Base-by-base conservation (phyloP, 2,329 filamentous ascomycete species). In the Tolypocladium ovalisporum region DNA sequence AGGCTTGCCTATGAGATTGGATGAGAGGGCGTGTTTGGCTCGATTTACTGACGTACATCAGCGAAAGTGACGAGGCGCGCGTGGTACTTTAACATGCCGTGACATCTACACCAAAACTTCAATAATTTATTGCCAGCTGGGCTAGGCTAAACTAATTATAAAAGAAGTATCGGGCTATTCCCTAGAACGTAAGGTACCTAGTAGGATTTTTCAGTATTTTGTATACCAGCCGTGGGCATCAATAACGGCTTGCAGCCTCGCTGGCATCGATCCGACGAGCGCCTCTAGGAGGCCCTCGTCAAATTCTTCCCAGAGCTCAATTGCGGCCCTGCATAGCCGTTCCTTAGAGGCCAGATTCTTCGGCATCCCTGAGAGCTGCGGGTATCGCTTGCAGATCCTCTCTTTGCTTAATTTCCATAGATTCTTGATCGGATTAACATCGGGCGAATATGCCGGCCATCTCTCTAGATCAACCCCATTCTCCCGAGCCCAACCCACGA, bases 351-450 rank as follows among this genome's bases (percentile, higher is more conserved):
- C 15, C 44, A 49, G 22, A 35, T 54, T 59, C 19, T 34, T 42
- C 7, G 35, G 24, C 32, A 59, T 57, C 6, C 53, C 58, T 37
- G 42, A 40, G 15, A 61, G 40, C 5, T 56, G 37, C 0, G 37
- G 59, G 53, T 59, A 49, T 29, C 24, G 37, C 39, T 61, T 40
- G 39, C 44, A 47, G 34, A 61, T 58, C 40, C 47, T 53, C 34
- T 58, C 54, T 51, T 61, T 57, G 47, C 59, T 22, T 24, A 61
- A 15, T 42, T 59, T 59, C 59, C 24, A 58, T 55, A 57, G 44
- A 54, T 59, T 61, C 54, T 59, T 54, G 6, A 61, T 61, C 8
- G 35, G 56, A 47, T 61, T 57, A 47, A 59, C 54, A 51, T 61
- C 39, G 37, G 56, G 60, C 10, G 24, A 59, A 52, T 59, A 61